Conservation (phyloP, 768 basidiomycete genomes). For the Mycena pura region DNA sequence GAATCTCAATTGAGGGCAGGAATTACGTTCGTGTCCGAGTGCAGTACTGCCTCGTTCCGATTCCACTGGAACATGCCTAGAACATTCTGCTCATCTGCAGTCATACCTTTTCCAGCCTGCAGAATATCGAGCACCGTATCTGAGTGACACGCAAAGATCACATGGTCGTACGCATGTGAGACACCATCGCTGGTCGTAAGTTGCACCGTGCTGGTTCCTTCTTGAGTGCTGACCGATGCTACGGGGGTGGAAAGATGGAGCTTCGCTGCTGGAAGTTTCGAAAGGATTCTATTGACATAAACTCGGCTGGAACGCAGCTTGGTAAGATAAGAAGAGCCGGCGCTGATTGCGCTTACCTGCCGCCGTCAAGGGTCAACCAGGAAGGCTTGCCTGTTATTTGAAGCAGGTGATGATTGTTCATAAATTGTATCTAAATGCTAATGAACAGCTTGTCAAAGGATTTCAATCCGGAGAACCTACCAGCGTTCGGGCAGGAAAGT, state of each 20-base stretch:
- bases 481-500: constrained; percentile 75
- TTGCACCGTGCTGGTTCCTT: constrained; percentile 39
- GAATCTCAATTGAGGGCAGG: neutral
- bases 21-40: constrained; percentile 66
- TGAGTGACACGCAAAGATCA: constrained; percentile 78
- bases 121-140: constrained; percentile 64
- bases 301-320: constrained; percentile 47
- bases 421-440: constrained; percentile 61
- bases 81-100: constrained; percentile 59
- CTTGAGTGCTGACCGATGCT: constrained; percentile 42
- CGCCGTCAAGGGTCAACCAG: constrained; percentile 77
- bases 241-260: constrained; percentile 69
- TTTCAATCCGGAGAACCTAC: constrained; percentile 36
- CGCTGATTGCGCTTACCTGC: constrained; percentile 54
- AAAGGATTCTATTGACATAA: constrained; percentile 72
- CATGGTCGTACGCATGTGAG: constrained; percentile 63
- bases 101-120: constrained; percentile 55
- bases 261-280: constrained; percentile 55
- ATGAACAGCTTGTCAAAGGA: neutral
- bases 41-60: constrained; percentile 70
- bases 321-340: neutral
- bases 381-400: constrained; percentile 73
- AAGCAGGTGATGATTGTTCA: constrained; percentile 77
- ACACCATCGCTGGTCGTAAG: constrained; percentile 56
- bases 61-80: constrained; percentile 70